Evolutionary conservation across 2,329 filamentous ascomycete species (phyloP).

Genomic region (Rhinocladiella similis): DNA sequence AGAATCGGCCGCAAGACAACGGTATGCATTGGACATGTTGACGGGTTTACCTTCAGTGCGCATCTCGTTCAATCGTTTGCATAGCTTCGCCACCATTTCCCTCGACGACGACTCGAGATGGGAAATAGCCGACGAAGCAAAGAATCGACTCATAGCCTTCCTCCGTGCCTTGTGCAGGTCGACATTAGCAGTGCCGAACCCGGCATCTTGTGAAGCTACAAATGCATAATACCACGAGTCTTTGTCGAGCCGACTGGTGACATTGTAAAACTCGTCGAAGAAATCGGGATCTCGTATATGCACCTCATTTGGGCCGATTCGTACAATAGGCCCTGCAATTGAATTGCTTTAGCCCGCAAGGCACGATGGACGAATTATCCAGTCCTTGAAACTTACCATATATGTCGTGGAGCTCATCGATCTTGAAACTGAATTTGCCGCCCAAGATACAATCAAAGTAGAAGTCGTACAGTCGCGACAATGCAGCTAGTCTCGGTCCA

Average conservation of each 20-base stretch:
- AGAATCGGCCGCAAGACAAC: conserved; percentile 28
- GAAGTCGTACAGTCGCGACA: conserved; percentile 39
- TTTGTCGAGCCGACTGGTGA: conserved; percentile 25
- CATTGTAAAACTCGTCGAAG: conserved; percentile 27
- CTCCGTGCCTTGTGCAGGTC: conserved; percentile 35
- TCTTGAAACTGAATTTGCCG: conserved; percentile 38
- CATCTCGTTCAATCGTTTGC: conserved; percentile 21
- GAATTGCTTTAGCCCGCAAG: too few relatives aligned
- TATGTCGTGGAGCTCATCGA: conserved; percentile 37
- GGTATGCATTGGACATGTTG: conserved; percentile 26
- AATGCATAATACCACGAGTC: conserved; percentile 29
- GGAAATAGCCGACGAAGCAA: conserved; percentile 31
- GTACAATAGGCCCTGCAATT: conserved; percentile 36
- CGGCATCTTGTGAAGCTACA: conserved; percentile 29
- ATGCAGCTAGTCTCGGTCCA: conserved; percentile 24
- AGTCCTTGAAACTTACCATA: conserved; percentile 34
- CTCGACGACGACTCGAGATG: conserved; percentile 22
- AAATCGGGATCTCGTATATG: conserved; percentile 29
- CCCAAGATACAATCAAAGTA: conserved; percentile 32
- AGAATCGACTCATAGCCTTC: conserved; percentile 38
- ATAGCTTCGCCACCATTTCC: conserved; percentile 23
- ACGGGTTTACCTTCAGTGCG: conserved; percentile 22
- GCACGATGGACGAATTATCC: not conserved
- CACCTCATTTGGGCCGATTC: conserved; percentile 27
- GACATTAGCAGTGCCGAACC: conserved; percentile 36